Evolutionary conservation across 805 yeast species (phyloP).

Genomic region (Saccharomycopsis fibuligera): DNA sequence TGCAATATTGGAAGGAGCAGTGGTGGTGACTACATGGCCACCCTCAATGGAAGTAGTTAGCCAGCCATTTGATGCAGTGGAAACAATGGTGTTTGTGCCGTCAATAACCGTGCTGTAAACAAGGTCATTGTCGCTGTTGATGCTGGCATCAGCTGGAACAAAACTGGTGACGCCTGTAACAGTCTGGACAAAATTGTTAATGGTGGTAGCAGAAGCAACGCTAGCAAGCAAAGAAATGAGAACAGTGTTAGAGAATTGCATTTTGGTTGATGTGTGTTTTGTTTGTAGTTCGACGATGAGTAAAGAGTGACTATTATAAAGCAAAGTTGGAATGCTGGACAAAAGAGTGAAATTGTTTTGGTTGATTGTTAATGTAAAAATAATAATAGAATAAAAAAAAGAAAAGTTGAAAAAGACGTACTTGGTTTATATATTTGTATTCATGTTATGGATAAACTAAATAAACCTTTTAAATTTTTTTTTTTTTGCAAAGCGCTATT

Average conservation of each 20-base stretch:
- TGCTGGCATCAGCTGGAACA: constrained; percentile 15
- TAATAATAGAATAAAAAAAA: no score
- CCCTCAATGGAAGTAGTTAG: constrained; percentile 15
- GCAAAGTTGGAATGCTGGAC: not conserved
- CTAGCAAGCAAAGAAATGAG: not conserved
- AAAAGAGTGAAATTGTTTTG: not conserved
- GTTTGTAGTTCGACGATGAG: not conserved
- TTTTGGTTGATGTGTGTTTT: not conserved
- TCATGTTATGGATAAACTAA: no score
- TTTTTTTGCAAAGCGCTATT: no score
- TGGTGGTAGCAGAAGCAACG: constrained; percentile 8
- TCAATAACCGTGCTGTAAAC: constrained; percentile 18
- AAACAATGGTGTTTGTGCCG: constrained; percentile 13
- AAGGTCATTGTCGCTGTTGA: constrained; percentile 14
- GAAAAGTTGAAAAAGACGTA: no score
- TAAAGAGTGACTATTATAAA: no score
- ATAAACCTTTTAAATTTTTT: no score
- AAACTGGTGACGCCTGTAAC: constrained; percentile 14
- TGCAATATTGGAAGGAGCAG: constrained; percentile 16
- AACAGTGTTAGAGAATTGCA: constrained; percentile 4
- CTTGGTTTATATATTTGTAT: no score
- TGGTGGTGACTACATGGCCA: constrained; percentile 17
- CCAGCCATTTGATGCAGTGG: constrained; percentile 12
- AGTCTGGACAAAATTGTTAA: constrained; percentile 9
- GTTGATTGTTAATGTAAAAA: no score